Evolutionary conservation across 2,329 filamentous ascomycete genomes (phyloP).

Genomic region (Fusarium praegraminearum): DNA sequence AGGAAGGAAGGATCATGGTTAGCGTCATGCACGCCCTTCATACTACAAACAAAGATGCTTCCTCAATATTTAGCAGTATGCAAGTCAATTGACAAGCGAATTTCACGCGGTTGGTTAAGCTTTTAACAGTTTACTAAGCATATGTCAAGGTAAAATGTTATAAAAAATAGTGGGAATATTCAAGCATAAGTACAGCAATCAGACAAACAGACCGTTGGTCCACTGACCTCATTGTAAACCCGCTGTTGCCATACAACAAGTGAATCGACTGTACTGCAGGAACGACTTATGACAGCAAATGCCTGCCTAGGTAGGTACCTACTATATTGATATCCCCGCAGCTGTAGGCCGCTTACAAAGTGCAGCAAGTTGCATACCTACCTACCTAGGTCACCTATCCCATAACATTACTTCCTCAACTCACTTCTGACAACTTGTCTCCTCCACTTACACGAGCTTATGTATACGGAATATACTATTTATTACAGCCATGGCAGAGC

Average conservation of each 20-base stretch:
- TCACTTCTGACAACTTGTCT: neutral
- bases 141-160: neutral
- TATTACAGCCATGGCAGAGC: constrained; percentile 37
- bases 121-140: neutral
- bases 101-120: neutral
- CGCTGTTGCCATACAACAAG: neutral
- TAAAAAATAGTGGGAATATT: neutral
- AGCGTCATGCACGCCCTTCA: constrained; percentile 31
- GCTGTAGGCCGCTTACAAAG: constrained; percentile 12
- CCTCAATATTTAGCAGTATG: neutral
- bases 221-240: neutral
- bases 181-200: neutral
- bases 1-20: neutral
- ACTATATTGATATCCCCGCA: neutral
- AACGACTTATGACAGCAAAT: constrained; percentile 6
- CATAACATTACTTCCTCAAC: neutral
- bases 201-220: neutral
- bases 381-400: neutral
- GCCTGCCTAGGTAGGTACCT: neutral
- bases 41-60: constrained; percentile 4
- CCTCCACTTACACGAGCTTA: neutral
- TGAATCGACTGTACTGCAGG: neutral
- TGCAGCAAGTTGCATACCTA: neutral
- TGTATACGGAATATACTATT: neutral
- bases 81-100: neutral